Evolutionary conservation across 2,329 filamentous ascomycete genomes (phyloP).

Genomic region (Aureobasidium subglaciale): DNA sequence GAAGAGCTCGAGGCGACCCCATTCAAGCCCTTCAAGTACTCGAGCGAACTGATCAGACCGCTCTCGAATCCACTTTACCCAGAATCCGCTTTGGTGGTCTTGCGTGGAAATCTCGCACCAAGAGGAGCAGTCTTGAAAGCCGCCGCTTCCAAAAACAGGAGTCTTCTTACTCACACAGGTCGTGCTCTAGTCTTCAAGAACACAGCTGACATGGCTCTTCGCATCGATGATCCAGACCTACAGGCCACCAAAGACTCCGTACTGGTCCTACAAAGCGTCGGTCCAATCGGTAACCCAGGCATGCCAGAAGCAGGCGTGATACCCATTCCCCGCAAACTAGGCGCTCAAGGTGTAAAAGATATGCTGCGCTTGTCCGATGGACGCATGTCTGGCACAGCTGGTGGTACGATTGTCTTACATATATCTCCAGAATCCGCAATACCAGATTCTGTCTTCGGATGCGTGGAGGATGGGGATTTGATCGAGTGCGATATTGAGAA

Average conservation of each 20-base stretch:
- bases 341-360: constrained; percentile 40
- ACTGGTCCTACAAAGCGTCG: constrained; percentile 43
- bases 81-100: constrained; percentile 38
- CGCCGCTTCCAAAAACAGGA: constrained; percentile 42
- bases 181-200: constrained; percentile 44
- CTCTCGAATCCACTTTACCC: constrained; percentile 40
- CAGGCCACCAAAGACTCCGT: constrained; percentile 39
- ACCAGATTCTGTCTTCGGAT: constrained; percentile 41
- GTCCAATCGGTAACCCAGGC: constrained; percentile 45
- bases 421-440: constrained; percentile 47
- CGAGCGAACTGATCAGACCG: constrained; percentile 37
- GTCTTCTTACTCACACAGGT: constrained; percentile 39
- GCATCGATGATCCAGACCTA: constrained; percentile 41
- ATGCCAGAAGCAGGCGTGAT: constrained; percentile 49
- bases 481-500: constrained; percentile 41
- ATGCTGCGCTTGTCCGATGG: constrained; percentile 50
- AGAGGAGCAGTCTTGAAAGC: constrained; percentile 45
- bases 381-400: constrained; percentile 50
- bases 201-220: constrained; percentile 37
- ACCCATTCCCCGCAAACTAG: constrained; percentile 45
- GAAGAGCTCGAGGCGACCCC: constrained; percentile 38
- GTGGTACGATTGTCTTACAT: constrained; percentile 48
- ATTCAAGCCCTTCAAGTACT: constrained; percentile 37
- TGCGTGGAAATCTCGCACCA: constrained; percentile 43
- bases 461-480: constrained; percentile 42